A percentile compares a stretch with the other conserved stretches of the same genome.
phyloP scores from a whole-genome alignment of 345 rosid genomes.

The Aurinia saxatilis region DNA sequence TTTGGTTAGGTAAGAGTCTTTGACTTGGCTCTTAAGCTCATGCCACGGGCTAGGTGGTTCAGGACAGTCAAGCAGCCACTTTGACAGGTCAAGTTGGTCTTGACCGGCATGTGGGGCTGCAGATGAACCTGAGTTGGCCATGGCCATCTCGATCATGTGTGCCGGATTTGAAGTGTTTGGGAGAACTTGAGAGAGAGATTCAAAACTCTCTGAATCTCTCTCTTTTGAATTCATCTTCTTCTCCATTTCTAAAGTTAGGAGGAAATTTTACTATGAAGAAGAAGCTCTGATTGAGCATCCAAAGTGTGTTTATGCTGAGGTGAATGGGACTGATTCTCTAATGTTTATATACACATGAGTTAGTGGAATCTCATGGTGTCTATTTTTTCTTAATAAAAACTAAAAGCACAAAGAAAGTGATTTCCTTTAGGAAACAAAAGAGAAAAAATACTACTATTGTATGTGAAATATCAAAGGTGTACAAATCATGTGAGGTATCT shows the following conservation, averaged over 20 bases:
- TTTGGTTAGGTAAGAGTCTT: constrained; percentile 26
- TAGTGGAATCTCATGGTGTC: constrained; percentile 31
- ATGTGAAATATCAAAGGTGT: background rate
- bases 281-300: constrained; percentile 25
- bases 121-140: constrained; percentile 35
- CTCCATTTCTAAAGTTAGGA: constrained; percentile 1
- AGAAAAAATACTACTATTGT: background rate
- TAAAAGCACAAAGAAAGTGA: constrained; percentile 6
- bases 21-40: constrained; percentile 37
- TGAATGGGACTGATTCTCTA: background rate
- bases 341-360: constrained; percentile 27
- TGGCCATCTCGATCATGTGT: constrained; percentile 29
- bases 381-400: constrained; percentile 20
- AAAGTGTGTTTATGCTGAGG: constrained; percentile 32
- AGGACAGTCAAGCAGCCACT: constrained; percentile 67
- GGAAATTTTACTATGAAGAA: constrained; percentile 2
- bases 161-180: constrained; percentile 85
- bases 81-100: constrained; percentile 35
- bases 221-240: constrained; percentile 11
- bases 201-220: constrained; percentile 23
- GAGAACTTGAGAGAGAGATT: constrained; percentile 49
- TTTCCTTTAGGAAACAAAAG: background rate
- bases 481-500: background rate
- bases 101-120: constrained; percentile 22
- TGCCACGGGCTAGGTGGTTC: constrained; percentile 58